Evolutionary conservation across 352 stramenopile genomes (phyloP), one percentile per base, ranked within the genome.

Genomic region (Globisporangium paroecandrum): DNA sequence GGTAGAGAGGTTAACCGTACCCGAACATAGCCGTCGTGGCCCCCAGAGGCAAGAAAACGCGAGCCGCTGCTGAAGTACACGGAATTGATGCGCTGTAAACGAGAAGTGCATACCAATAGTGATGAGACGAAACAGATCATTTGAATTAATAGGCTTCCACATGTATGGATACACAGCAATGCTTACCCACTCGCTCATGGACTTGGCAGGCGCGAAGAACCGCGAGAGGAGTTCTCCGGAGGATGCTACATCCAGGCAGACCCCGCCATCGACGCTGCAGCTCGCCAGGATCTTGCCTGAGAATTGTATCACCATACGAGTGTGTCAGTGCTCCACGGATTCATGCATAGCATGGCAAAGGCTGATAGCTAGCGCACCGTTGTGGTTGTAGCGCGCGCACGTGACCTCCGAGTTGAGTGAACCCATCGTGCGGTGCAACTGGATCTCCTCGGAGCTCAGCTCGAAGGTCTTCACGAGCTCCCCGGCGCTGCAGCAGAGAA

Each of bases 41-140:
- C 79, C 1, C 79, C 85, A 0, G 82, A 87, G 1, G 78, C 82
- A 9, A 93, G 72, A 60, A 91, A 93, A 15, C 85, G 73, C 3
- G 82, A 93, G 27, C 85, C 85, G 41, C 79, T 82, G 64, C 82
- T 93, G 41, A 93, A 90, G 29, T 90, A 77, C 43, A 93, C 77
- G 10, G 76, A 64, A 34, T 89, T 91, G 32, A 93, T 74, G 1
- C 76, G 74, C 77, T 92, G 47, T 8, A n/a, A 46, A 6, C 22
- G 8, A 67, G 8, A 20, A n/a, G 1, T 27, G 51, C 5, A 22
- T 2, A 25, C 56, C 0, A 67, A 20, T 25, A 38, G 2, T 24
- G 22, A 9, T 25, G 36, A 43, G 36, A 32, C 27, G 27, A 32
- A 32, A 3, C 27, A 32, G 27, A 32, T 32, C 27, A 32, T 32